Evolutionary conservation across 2,329 filamentous ascomycete genomes (phyloP).

Genomic region (Alternaria alternata): DNA sequence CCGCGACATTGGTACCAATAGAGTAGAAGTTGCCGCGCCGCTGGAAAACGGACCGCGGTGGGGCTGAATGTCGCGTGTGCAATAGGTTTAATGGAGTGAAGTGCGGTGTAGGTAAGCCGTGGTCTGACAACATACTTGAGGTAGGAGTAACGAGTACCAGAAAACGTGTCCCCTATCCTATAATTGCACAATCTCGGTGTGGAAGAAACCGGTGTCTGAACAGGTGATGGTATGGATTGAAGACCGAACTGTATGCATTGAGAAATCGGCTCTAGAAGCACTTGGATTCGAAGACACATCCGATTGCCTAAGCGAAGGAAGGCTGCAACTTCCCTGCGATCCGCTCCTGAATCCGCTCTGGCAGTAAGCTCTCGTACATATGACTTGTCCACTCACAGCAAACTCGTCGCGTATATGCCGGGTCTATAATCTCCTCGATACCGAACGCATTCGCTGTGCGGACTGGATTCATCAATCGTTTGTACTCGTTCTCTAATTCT

Average conservation of each 20-base stretch:
- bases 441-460: slow-evolving; percentile 70
- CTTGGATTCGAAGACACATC: too few relatives aligned
- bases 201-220: not conserved
- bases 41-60: not conserved
- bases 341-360: slow-evolving; percentile 58
- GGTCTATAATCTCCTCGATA: slow-evolving; percentile 71
- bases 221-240: not conserved
- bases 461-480: slow-evolving; percentile 70
- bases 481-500: slow-evolving; percentile 67
- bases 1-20: not conserved
- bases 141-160: not conserved
- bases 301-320: slow-evolving; percentile 32
- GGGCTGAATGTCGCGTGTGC: not conserved
- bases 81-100: not conserved
- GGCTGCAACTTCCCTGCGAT: slow-evolving; percentile 49
- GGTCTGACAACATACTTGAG: not conserved
- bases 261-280: not conserved
- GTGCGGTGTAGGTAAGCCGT: slow-evolving; percentile 4
- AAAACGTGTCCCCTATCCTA: not conserved
- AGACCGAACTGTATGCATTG: not conserved
- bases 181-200: not conserved
- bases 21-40: not conserved
- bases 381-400: slow-evolving; percentile 64
- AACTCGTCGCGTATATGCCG: slow-evolving; percentile 64
- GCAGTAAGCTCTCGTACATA: slow-evolving; percentile 63